Conservation (phyloP, 2,329 filamentous ascomycete species). For the Leptographium procerum region DNA sequence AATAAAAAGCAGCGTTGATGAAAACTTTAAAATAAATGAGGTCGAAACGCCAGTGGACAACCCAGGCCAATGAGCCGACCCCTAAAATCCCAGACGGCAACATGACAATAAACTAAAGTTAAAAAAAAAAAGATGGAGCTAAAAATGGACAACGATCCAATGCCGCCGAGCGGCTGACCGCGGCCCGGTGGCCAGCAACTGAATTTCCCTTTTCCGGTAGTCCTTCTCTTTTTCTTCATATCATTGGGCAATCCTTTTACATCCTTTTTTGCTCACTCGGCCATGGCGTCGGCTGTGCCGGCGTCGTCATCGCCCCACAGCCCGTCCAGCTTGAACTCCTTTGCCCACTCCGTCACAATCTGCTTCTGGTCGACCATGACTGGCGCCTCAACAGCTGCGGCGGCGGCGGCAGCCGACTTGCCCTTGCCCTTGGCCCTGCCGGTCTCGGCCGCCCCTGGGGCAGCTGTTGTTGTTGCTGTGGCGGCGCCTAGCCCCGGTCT, state of each 20-base stretch:
- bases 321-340: slow-evolving; percentile 90
- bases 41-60: background rate
- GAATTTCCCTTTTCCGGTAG: background rate
- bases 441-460: slow-evolving; percentile 18
- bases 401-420: slow-evolving; percentile 16
- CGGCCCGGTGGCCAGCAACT: background rate
- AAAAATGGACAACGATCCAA: background rate
- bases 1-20: background rate
- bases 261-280: slow-evolving; percentile 26
- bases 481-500: slow-evolving; percentile 44
- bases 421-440: background rate
- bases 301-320: slow-evolving; percentile 63
- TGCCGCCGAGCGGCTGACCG: background rate
- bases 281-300: slow-evolving; percentile 32
- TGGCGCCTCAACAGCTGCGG: slow-evolving; percentile 24
- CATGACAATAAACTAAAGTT: background rate
- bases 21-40: background rate
- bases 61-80: background rate
- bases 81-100: background rate
- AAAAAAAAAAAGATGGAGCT: background rate
- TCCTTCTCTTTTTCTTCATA: background rate
- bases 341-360: slow-evolving; percentile 85
- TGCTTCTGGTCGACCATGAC: slow-evolving; percentile 60
- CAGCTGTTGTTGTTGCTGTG: slow-evolving; percentile 17
- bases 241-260: background rate